Conservation (phyloP, 352 stramenopile species). For the Pythium phragmitis region DNA sequence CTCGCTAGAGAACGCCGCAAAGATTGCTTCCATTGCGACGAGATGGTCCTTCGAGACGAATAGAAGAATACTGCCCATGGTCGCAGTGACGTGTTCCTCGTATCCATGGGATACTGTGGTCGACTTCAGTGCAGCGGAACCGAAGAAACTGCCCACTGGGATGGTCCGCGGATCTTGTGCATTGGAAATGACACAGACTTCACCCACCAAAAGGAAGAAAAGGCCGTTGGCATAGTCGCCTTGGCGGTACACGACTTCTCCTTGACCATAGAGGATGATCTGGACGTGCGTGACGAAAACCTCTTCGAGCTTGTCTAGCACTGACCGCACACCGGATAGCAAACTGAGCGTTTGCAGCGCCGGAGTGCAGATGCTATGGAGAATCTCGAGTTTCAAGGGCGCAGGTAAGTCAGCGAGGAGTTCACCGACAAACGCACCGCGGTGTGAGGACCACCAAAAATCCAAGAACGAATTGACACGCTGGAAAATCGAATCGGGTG, state of each 20-base stretch:
- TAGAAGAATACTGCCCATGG: constrained; percentile 35
- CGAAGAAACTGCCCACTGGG: constrained; percentile 53
- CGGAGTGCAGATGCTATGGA: constrained; percentile 59
- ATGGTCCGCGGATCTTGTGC: constrained; percentile 37
- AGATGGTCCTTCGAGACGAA: constrained; percentile 54
- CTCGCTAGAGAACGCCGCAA: constrained; percentile 28
- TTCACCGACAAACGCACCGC: constrained; percentile 55
- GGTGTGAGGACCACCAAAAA: constrained; percentile 75
- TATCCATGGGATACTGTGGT: constrained; percentile 25
- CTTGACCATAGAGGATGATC: constrained; percentile 70
- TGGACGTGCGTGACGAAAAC: constrained; percentile 64
- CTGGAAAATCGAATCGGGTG: constrained; percentile 53
- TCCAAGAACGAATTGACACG: constrained; percentile 68
- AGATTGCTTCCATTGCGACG: constrained; percentile 35
- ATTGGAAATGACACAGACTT: constrained; percentile 49
- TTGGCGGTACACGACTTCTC: constrained; percentile 62
- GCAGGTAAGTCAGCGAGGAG: constrained; percentile 57
- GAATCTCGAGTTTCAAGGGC: constrained; percentile 59
- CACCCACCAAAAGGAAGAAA: constrained; percentile 59
- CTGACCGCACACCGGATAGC: constrained; percentile 42
- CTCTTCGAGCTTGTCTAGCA: constrained; percentile 46
- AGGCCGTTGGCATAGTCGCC: constrained; percentile 53
- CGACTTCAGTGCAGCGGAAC: constrained; percentile 36
- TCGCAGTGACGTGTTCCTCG: constrained; percentile 33
- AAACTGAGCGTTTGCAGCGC: constrained; percentile 53